Base-by-base conservation (phyloP, 2,329 filamentous ascomycete genomes). In the Cylindrodendrum hubeiense region DNA sequence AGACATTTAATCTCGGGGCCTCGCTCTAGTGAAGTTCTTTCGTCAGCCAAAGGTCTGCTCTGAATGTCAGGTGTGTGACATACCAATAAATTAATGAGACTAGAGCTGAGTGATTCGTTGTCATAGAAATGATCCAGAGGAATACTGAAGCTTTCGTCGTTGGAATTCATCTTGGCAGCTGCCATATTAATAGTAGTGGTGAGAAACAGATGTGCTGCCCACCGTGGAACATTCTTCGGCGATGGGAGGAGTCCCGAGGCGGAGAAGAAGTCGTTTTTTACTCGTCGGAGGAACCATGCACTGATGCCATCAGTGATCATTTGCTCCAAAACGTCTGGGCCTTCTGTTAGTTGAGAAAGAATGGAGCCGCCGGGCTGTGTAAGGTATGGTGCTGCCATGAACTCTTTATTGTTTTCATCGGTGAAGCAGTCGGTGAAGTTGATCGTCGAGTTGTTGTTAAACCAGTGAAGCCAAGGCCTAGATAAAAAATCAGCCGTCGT, bases 381-480 rank as follows among this genome's bases (percentile, higher is more conserved):
- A 5, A 62, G 33, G 19, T 46, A 62, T 10, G 52, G 50, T 4
- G 46, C 59, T 1, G n/a, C 34, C 19, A 6, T 41, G 24, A 54
- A 55, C 5, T 13, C 44, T 4, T 49, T 12, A n/a, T 13, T 17
- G 34, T 50, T n/a, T 26, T 34, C 33, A 13, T 34, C 30, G 5
- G 59, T 33, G 24, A 55, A 33, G 5, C 21, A 55, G 8, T 8
- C 30, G 2, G 24, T 44, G 34, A 62, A 54, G 10, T 60, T 9
- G 6, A 19, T 15, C 9, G 4, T 12, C 15, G 8, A 4, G 13
- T 19, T 21, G 7, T 19, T 7, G 5, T 30, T 24, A 15, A 62
- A 43, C 60, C 60, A 62, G 28, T 62, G 60, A 21, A 62, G 30
- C 60, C 60, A 62, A 21, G 60, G 60, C n/a, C 60, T 62, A 24